Percentiles rank a stretch among this genome's conserved stretches.
phyloP scores from a whole-genome alignment of 2,329 filamentous ascomycete genomes.

The Coniochaeta hoffmannii region DNA sequence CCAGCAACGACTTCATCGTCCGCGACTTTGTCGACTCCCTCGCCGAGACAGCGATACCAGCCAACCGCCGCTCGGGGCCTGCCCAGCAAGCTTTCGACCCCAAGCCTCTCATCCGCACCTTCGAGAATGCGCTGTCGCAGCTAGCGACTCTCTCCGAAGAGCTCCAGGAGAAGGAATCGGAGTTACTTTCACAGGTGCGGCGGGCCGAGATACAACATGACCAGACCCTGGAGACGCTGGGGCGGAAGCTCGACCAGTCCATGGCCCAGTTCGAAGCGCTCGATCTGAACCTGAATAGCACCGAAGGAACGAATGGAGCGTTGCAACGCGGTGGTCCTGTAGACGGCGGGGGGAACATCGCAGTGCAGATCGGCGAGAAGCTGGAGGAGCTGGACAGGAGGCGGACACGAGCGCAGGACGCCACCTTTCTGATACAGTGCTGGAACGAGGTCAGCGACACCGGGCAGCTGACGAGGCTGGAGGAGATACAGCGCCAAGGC shows the following conservation, averaged over 20 bases:
- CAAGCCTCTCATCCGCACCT: conserved; percentile 91
- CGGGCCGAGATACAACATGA: conserved; percentile 89
- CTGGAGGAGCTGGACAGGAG: conserved; percentile 93
- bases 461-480: conserved; percentile 77
- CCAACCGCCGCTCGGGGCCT: conserved; percentile 68
- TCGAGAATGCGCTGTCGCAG: conserved; percentile 68
- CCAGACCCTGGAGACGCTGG: conserved; percentile 79
- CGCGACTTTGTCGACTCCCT: conserved; percentile 95
- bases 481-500: conserved; percentile 79
- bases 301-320: conserved; percentile 28
- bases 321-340: conserved; percentile 40
- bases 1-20: conserved; percentile 89
- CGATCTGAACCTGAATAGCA: conserved; percentile 71
- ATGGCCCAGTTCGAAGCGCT: conserved; percentile 88
- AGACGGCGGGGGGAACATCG: conserved; percentile 71
- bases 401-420: conserved; percentile 80
- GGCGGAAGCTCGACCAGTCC: conserved; percentile 82
- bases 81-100: conserved; percentile 71
- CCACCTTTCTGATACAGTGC: conserved; percentile 91
- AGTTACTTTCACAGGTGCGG: conserved; percentile 81
- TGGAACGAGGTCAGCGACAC: conserved; percentile 93
- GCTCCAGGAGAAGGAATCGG: conserved; percentile 82
- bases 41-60: conserved; percentile 75
- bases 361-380: conserved; percentile 89
- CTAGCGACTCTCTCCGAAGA: conserved; percentile 70